Evolutionary conservation across 2,329 filamentous ascomycete genomes (phyloP).

Genomic region (Ilyonectria sp.): DNA sequence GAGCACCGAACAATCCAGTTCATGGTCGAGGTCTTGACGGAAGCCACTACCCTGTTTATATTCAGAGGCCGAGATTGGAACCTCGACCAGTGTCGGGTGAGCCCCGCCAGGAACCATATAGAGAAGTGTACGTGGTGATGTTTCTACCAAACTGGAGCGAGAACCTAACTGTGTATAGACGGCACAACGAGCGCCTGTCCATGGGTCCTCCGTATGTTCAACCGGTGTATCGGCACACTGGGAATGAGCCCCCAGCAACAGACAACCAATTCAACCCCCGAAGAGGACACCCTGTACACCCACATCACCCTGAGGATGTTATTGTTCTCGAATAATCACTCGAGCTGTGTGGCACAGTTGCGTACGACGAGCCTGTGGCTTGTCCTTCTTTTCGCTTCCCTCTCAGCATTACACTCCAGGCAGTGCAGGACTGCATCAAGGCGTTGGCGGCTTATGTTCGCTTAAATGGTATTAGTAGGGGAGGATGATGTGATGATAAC

Average conservation of each 20-base stretch:
- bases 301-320: constrained; percentile 47
- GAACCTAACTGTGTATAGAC: constrained; percentile 40
- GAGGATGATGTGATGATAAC: constrained; percentile 25
- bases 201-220: constrained; percentile 29
- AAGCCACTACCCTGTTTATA: constrained; percentile 27
- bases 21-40: constrained; percentile 24
- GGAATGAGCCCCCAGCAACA: constrained; percentile 30
- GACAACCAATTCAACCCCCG: constrained; percentile 34
- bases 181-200: constrained; percentile 28
- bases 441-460: constrained; percentile 35
- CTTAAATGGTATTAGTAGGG: constrained; percentile 28
- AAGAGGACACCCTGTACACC: constrained; percentile 39
- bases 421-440: constrained; percentile 17
- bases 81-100: constrained; percentile 33
- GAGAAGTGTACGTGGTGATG: constrained; percentile 45
- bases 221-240: constrained; percentile 37
- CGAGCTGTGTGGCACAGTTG: constrained; percentile 1
- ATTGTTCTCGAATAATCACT: constrained; percentile 52
- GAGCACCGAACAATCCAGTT: constrained; percentile 13
- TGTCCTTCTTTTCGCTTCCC: not conserved
- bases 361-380: not conserved
- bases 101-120: constrained; percentile 37
- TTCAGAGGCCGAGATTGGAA: constrained; percentile 27
- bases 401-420: constrained; percentile 16
- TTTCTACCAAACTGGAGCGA: not conserved